These are phyloP conservation scores for Mallotus nudiflorus DNA, from an alignment of 345 rosid species.

Conservation along the genomic window DNA sequence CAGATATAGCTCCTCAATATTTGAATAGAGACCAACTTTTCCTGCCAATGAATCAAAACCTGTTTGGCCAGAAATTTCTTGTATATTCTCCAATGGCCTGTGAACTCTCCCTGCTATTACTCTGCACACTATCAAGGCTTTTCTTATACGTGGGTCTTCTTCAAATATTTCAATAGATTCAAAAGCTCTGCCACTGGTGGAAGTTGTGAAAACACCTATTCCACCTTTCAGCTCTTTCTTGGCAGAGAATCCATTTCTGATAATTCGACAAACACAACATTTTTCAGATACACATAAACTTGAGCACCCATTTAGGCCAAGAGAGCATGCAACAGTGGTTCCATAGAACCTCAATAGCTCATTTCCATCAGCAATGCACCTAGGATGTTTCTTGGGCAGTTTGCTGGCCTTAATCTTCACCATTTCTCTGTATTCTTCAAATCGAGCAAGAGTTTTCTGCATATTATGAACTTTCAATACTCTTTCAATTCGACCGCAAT, in stretches of 20 bases:
- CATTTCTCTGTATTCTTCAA: slow-evolving; percentile 87
- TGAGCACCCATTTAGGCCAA: slow-evolving; percentile 80
- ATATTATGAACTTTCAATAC: slow-evolving; percentile 93
- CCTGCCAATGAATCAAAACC: slow-evolving; percentile 98
- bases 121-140: slow-evolving; percentile 89
- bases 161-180: slow-evolving; percentile 53
- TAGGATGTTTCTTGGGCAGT: slow-evolving; percentile 83
- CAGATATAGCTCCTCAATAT: slow-evolving; percentile 93
- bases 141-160: slow-evolving; percentile 53
- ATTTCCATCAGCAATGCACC: slow-evolving; percentile 96
- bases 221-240: slow-evolving; percentile 80
- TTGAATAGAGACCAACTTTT: slow-evolving; percentile 86
- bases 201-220: slow-evolving; percentile 89
- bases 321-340: slow-evolving; percentile 78
- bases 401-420: slow-evolving; percentile 85
- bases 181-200: slow-evolving; percentile 91
- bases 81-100: slow-evolving; percentile 82
- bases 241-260: slow-evolving; percentile 70
- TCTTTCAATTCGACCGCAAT: slow-evolving; percentile 84
- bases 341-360: slow-evolving; percentile 93
- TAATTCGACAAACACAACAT: slow-evolving; percentile 81
- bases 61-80: slow-evolving; percentile 72
- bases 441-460: slow-evolving; percentile 89
- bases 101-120: slow-evolving; percentile 98
- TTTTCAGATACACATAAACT: slow-evolving; percentile 72